phyloP scores from a whole-genome alignment of 192 early-diverging fungal genomes.

The Neocallimastix lanati region DNA sequence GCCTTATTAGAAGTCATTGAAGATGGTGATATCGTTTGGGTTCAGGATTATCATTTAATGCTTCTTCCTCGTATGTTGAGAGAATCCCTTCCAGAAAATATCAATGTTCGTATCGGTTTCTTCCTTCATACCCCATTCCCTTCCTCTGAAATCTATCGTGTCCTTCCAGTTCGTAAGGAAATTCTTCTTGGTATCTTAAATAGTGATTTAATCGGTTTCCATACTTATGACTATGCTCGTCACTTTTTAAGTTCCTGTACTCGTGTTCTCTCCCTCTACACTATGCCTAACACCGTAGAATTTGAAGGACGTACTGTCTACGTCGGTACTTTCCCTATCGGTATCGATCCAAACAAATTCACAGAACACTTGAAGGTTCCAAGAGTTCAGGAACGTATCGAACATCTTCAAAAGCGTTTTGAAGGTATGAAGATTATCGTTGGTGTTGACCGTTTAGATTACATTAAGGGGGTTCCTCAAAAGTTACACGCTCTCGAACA shows the following conservation, averaged over 20 bases:
- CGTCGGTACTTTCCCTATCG: slow-evolving; percentile 97
- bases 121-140: slow-evolving; percentile 98
- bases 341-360: slow-evolving; percentile 93
- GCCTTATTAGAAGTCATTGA: slow-evolving; percentile 63
- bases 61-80: slow-evolving; percentile 74
- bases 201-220: slow-evolving; percentile 91
- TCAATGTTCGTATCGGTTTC: slow-evolving; percentile 86
- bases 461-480: slow-evolving; percentile 99
- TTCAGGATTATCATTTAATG: slow-evolving; percentile 98
- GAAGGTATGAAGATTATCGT: slow-evolving; percentile 76
- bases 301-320: slow-evolving; percentile 82
- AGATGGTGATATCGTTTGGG: slow-evolving; percentile 79
- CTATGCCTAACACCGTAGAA: slow-evolving; percentile 85
- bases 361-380: slow-evolving; percentile 56
- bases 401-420: slow-evolving; percentile 63
- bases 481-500: slow-evolving; percentile 93
- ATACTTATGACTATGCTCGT: slow-evolving; percentile 60
- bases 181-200: slow-evolving; percentile 82
- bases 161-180: slow-evolving; percentile 82
- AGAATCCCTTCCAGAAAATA: slow-evolving; percentile 24
- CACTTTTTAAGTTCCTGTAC: slow-evolving; percentile 96
- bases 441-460: slow-evolving; percentile 95
- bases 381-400: slow-evolving; percentile 54
- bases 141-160: slow-evolving; percentile 84
- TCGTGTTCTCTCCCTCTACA: slow-evolving; percentile 79